Evolutionary conservation across 495 filamentous ascomycete species (phyloP), one percentile per base, ranked within the genome.

Genomic region (Trypethelium eluteriae): DNA sequence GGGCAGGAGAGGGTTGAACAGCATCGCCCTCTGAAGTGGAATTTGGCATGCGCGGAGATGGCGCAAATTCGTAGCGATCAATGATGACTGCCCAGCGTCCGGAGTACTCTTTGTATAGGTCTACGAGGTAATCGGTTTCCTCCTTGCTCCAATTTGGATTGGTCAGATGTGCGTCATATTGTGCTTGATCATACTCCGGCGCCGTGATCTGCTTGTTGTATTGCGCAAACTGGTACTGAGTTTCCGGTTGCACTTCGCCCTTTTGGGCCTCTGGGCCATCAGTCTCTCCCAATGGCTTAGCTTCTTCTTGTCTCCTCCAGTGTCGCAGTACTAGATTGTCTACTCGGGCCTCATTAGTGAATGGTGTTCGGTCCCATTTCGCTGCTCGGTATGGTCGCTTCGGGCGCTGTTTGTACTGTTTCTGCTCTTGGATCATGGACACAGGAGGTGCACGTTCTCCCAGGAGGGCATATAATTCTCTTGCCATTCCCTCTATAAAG

Each of bases 71-170:
- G 76, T 96, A 98, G 12, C 92, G 89, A 73, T 98, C 94, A 76
- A 85, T 89, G 57, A 98, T 91, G n/a, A 98, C 77, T 16, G 92
- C 79, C 88, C 94, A 98, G 65, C 93, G 86, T 56, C 96, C 79
- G 70, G 94, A 91, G 71, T 85, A 96, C 12, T 93, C 87, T 57
- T 82, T 80, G 11, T 82, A 89, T 36, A 93, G 71, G 36, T 85
- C 77, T 73, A 97, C 80, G 66, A 98, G 77, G 72, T 96, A 96
- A 72, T 96, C 92, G 4, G 94, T 98, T 76, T 98, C 94, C 63
- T 92, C 89, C 68, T 88, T 89, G 25, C 89, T 85, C 94, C 94
- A 98, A 65, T 92, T 85, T 38, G 83, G 78, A 70, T 80, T 88
- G 70, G 84, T 83, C 50, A 98, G 74, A 70, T 90, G 84, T 63